Evolutionary conservation across 1,139 yeast species (phyloP).

Genomic region (Arxiozyma slooffiae): DNA sequence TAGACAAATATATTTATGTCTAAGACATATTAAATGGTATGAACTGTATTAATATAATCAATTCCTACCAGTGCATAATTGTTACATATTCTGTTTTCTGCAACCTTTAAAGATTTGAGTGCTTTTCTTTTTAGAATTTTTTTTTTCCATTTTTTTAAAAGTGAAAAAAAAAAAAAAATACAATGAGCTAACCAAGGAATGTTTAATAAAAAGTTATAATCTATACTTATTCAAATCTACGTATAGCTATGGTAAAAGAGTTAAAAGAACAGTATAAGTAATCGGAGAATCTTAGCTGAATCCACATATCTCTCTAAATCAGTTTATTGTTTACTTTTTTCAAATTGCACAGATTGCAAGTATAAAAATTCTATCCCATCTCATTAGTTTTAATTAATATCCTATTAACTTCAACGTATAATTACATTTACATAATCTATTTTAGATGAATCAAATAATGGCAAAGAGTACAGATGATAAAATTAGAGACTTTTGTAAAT

Average conservation of each 20-base stretch:
- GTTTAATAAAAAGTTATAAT: no score
- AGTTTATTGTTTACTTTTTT: no score
- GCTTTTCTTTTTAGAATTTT: no score
- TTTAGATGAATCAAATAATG: not conserved
- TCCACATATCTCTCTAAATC: not conserved
- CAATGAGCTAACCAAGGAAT: not conserved
- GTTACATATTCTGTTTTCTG: no score
- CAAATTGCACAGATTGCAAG: not conserved
- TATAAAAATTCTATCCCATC: not conserved
- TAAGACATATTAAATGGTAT: no score
- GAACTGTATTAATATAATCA: no score
- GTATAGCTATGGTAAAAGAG: not conserved
- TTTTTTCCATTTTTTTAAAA: no score
- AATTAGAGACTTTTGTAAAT: constrained; percentile 9
- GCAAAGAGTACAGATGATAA: not conserved
- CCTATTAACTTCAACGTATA: not conserved
- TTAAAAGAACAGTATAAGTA: not conserved
- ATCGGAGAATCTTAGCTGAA: not conserved
- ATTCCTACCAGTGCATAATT: no score
- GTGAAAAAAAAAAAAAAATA: not conserved
- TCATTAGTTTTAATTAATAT: not conserved
- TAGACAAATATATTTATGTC: no score
- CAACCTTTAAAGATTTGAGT: no score
- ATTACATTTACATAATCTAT: not conserved
- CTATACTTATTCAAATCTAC: not conserved